Evolutionary conservation across 2,329 filamentous ascomycete species (phyloP).

Genomic region (Pseudocercospora ulei): DNA sequence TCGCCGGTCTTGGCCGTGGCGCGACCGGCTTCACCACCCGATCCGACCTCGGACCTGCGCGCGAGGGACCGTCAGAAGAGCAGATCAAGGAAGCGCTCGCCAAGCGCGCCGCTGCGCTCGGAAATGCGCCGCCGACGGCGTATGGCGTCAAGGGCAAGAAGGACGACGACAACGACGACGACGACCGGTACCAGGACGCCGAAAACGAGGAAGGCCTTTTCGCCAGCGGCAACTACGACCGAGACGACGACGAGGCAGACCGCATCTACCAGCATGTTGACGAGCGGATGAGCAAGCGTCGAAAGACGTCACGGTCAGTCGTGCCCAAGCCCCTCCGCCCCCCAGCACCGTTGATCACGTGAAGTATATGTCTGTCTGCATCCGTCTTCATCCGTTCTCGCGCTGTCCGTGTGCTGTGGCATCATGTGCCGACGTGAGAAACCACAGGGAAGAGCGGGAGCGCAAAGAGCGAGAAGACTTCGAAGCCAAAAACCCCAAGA

Average conservation of each 20-base stretch:
- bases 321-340: conserved; percentile 18
- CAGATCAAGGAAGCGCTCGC: conserved; percentile 97
- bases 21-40: conserved; percentile 96
- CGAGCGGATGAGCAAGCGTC: conserved; percentile 87
- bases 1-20: conserved; percentile 92
- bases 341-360: conserved; percentile 21
- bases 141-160: conserved; percentile 62
- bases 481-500: conserved; percentile 95
- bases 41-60: conserved; percentile 87
- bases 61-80: conserved; percentile 91
- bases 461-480: conserved; percentile 85
- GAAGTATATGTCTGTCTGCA: too few species aligned
- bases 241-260: conserved; percentile 96
- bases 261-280: conserved; percentile 92
- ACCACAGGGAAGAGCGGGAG: conserved; percentile 83
- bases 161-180: conserved; percentile 63
- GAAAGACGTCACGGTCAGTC: conserved; percentile 78
- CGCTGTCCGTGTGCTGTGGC: conserved; percentile 54
- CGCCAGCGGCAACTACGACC: conserved; percentile 88
- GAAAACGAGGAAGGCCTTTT: conserved; percentile 96
- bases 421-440: conserved; percentile 59
- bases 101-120: conserved; percentile 78
- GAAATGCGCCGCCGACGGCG: conserved; percentile 59
- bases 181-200: conserved; percentile 83
- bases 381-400: conserved; percentile 31